Conservation (phyloP, 163 green algal genomes). For the Trebouxiophyceae sp. region DNA sequence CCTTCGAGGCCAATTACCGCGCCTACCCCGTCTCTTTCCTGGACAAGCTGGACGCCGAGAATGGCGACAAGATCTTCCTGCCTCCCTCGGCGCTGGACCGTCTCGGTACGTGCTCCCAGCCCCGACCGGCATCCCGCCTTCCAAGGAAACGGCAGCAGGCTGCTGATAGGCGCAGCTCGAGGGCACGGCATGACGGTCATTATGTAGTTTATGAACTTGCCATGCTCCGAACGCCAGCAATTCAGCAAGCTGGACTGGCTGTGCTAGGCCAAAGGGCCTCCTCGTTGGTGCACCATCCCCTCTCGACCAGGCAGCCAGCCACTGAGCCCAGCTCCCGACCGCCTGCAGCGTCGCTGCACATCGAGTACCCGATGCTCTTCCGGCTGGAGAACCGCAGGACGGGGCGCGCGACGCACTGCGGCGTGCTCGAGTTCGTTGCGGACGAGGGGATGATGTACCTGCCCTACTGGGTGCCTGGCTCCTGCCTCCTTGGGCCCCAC, state of each 20-base stretch:
- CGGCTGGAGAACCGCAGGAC: constrained; percentile 66
- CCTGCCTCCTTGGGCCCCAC: no score
- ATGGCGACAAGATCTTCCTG: constrained; percentile 94
- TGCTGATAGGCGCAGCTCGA: no score
- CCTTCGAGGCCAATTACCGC: constrained; percentile 83
- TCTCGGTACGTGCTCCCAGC: no score
- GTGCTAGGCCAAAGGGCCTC: no score
- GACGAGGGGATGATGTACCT: constrained; percentile 96
- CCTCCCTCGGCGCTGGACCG: constrained; percentile 91
- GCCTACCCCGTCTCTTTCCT: constrained; percentile 94
- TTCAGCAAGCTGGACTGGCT: no score
- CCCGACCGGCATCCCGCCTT: no score
- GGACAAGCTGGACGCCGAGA: constrained; percentile 81
- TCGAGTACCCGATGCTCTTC: constrained; percentile 99
- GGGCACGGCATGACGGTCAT: no score
- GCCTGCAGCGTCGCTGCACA: constrained; percentile 80
- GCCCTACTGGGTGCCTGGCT: constrained; percentile 96
- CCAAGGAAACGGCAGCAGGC: no score
- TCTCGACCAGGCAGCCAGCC: no score
- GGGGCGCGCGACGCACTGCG: constrained; percentile 82
- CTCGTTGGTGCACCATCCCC: no score
- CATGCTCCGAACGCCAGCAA: no score
- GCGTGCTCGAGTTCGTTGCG: constrained; percentile 97
- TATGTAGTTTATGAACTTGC: no score
- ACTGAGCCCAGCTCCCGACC: neutral